These are phyloP conservation scores for Erodium trifolium DNA, from an alignment of 441 rosid genomes.

Conservation along the genomic window DNA sequence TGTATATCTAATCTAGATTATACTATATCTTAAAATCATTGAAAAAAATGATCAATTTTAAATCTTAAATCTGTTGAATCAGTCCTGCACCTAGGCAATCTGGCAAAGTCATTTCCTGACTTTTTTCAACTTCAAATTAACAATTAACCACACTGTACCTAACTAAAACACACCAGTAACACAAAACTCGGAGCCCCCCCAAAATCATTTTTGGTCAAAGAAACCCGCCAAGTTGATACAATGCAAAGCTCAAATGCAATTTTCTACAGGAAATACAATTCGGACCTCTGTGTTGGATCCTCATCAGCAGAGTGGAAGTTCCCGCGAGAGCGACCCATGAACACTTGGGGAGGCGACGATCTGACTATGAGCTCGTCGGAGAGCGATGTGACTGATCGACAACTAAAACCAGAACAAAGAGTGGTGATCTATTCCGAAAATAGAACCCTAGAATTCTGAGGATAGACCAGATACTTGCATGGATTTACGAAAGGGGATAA, in stretches of 20 bases:
- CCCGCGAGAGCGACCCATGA: slow-evolving; percentile 75
- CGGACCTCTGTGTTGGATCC: slow-evolving; percentile 91
- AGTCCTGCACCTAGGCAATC: background rate
- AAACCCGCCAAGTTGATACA: background rate
- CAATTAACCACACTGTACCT: too few species aligned
- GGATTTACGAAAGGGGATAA: too few species aligned
- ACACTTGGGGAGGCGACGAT: slow-evolving; percentile 8
- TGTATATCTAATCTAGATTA: background rate
- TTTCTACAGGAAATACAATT: slow-evolving; percentile 8
- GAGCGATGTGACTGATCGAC: background rate
- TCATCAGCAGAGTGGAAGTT: too few species aligned
- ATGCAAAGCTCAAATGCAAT: slow-evolving; percentile 8
- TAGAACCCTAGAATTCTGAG: too few species aligned
- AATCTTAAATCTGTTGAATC: background rate
- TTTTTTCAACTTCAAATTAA: too few species aligned
- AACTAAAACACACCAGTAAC: background rate
- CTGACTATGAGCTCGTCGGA: slow-evolving; percentile 8
- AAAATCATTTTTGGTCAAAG: too few species aligned
- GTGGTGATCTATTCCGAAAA: too few species aligned
- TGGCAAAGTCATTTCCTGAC: too few species aligned
- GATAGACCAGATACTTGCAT: too few species aligned
- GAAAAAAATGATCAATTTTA: background rate
- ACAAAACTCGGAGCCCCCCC: background rate
- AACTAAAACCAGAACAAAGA: too few species aligned
- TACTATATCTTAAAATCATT: background rate